Evolutionary conservation across 169 alveolate genomes (phyloP).

Genomic region (Babesia ovata): DNA sequence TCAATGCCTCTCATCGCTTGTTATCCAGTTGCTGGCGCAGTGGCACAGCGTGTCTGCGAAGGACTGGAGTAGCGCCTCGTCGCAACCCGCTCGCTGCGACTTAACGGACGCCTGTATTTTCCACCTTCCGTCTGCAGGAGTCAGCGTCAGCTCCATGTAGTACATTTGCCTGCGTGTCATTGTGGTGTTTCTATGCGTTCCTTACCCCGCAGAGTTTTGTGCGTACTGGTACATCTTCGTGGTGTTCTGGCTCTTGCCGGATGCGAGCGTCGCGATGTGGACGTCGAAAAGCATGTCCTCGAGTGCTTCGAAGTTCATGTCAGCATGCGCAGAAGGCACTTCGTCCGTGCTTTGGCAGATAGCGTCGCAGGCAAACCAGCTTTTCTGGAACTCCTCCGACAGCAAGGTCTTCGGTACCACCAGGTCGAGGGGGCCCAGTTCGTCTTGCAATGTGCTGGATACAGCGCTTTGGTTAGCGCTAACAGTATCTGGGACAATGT

Average conservation of each 20-base stretch:
- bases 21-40: conserved; percentile 33
- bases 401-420: conserved; percentile 49
- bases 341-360: conserved; percentile 36
- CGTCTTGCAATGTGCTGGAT: neutral
- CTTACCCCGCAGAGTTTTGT: conserved; percentile 49
- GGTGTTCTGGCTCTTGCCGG: conserved; percentile 26
- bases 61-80: conserved; percentile 29
- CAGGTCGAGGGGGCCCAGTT: conserved; percentile 29
- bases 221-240: conserved; percentile 63
- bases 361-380: conserved; percentile 45
- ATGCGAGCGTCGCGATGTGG: conserved; percentile 61
- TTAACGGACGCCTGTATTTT: conserved; percentile 49
- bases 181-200: neutral
- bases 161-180: conserved; percentile 33
- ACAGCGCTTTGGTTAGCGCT: neutral
- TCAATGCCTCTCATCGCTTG: neutral
- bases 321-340: neutral
- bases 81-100: conserved; percentile 14
- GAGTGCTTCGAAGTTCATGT: conserved; percentile 32
- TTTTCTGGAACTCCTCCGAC: conserved; percentile 61
- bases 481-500: neutral
- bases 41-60: conserved; percentile 41
- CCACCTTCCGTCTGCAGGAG: conserved; percentile 22
- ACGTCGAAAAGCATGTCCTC: conserved; percentile 47
- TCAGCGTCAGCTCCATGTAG: conserved; percentile 53